phyloP scores from a whole-genome alignment of 23 red algal species.

The Cyanidium caldarium region DNA sequence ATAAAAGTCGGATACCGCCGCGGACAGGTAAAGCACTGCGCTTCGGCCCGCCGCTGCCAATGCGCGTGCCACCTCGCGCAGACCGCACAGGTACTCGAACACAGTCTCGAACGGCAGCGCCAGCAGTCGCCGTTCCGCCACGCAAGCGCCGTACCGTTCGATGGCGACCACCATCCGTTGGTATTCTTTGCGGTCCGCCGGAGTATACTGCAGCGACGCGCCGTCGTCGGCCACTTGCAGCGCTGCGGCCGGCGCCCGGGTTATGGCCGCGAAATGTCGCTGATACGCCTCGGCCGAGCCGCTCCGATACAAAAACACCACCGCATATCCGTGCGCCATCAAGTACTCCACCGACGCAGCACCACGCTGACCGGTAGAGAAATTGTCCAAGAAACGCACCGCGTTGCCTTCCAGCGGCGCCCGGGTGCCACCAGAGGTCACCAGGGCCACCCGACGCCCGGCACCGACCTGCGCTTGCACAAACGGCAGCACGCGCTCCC shows the following conservation, averaged over 20 bases:
- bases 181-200: background rate
- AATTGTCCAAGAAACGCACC: slow-evolving; percentile 82
- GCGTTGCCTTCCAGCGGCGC: slow-evolving; percentile 49
- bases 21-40: slow-evolving; percentile 57
- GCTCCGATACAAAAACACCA: slow-evolving; percentile 55
- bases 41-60: background rate
- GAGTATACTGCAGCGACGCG: background rate
- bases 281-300: slow-evolving; percentile 28
- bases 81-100: slow-evolving; percentile 38
- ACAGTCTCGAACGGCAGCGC: slow-evolving; percentile 44
- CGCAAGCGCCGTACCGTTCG: background rate
- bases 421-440: slow-evolving; percentile 76
- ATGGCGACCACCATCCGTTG: too few relatives aligned
- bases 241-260: background rate
- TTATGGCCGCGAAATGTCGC: background rate
- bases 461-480: background rate
- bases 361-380: slow-evolving; percentile 69
- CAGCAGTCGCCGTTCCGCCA: background rate
- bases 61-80: slow-evolving; percentile 20
- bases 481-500: too few relatives aligned
- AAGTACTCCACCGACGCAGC: slow-evolving; percentile 44
- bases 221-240: background rate
- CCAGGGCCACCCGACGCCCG: slow-evolving; percentile 20
- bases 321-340: slow-evolving; percentile 8
- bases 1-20: slow-evolving; percentile 89